Evolutionary conservation across 345 rosid species (phyloP), one percentile per base, ranked within the genome.

Genomic region (Citrus maxima): DNA sequence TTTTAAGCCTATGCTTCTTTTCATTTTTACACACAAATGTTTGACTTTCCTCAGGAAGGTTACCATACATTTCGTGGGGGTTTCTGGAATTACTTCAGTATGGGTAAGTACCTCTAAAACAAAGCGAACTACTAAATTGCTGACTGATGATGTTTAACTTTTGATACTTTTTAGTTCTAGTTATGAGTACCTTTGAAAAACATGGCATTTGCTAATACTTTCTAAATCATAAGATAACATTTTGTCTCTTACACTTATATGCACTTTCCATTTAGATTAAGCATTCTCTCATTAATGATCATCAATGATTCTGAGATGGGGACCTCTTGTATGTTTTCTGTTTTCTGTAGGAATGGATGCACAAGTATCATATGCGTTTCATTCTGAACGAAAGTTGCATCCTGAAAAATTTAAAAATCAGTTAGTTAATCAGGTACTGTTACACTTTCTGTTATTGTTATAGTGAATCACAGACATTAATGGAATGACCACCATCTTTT

Each of bases 51-150:
- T 59, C 91, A 96, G 98, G 98, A 94, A 82, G 99, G 98, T 72
- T 81, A 19, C 85, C 89, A 88, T 80, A 96, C 99, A 67, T 96
- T 90, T 87, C 92, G 95, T 35, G 98, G 99, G 21, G 98, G 99
- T 72, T 94, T 94, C 87, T 96, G 99, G 98, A 96, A 94, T 83
- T 94, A 96, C 88, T 96, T 94, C 80, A 96, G 98, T 87, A 86
- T 96, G 85, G 99, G 98, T 96, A 83, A 86, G 7, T 68, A 56
- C 55, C 34, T 68, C 37, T 71, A 9, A n/a, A n/a, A n/a, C n/a
- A n/a, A n/a, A n/a, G n/a, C n/a, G n/a, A n/a, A n/a, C n/a, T n/a
- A n/a, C n/a, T n/a, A n/a, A n/a, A n/a, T 49, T 70, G 67, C 37
- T 30, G 56, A 51, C 8, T 18, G 55, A 24, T 71, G 58, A 54